These are phyloP conservation scores for Populus hybrid DNA, from an alignment of 441 rosid species.

Conservation along the genomic window DNA sequence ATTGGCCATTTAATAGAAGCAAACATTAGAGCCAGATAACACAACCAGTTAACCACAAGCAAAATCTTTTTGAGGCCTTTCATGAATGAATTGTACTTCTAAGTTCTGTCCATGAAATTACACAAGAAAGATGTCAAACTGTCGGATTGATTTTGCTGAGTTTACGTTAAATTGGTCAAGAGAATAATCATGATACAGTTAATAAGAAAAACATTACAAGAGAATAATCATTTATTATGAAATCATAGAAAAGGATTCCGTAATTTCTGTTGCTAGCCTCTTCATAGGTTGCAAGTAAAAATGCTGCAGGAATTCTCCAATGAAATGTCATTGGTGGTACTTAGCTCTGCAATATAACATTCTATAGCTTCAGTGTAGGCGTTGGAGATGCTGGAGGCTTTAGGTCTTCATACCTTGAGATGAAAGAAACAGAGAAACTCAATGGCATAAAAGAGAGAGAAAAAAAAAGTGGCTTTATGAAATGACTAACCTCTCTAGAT, in stretches of 20 bases:
- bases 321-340: neutral
- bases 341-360: neutral
- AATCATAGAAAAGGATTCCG: neutral
- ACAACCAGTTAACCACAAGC: neutral
- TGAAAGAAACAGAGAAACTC: conserved; percentile 13
- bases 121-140: neutral
- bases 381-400: conserved; percentile 93
- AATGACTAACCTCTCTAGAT: neutral
- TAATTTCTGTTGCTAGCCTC: conserved; percentile 23
- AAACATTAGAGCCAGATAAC: neutral
- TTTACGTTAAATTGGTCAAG: neutral
- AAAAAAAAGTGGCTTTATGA: neutral
- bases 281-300: conserved; percentile 4
- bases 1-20: neutral
- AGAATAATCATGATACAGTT: neutral
- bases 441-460: neutral
- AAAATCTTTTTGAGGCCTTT: neutral
- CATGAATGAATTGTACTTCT: neutral
- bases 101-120: neutral
- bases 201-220: neutral
- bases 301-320: neutral
- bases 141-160: neutral
- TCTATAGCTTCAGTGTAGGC: conserved; percentile 35
- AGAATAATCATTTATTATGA: neutral
- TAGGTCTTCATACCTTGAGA: conserved; percentile 78